Conservation (phyloP, 768 basidiomycete genomes). For the Leccinum boreale region DNA sequence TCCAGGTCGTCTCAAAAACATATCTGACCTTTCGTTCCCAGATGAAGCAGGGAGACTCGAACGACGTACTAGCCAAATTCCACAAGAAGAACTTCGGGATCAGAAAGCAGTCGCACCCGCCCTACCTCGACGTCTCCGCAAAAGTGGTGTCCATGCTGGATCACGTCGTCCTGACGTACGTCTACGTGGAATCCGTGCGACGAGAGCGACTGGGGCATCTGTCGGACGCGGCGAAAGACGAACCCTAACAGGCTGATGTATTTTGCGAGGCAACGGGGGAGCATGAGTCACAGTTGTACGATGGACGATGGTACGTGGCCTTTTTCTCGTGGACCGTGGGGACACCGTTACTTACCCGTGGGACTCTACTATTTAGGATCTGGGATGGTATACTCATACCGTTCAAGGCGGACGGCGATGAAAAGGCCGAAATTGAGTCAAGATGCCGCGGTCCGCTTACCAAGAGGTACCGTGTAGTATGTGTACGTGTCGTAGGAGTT, state of each 20-base stretch:
- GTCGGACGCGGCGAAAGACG: not conserved
- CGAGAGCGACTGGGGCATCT: constrained; percentile 20
- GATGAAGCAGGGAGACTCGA: constrained; percentile 20
- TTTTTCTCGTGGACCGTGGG: not conserved
- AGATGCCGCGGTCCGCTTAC: not conserved
- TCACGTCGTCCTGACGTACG: constrained; percentile 25
- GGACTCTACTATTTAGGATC: not conserved
- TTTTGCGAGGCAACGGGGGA: not conserved
- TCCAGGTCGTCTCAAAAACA: not conserved
- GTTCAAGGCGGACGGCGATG: not conserved
- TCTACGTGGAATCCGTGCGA: constrained; percentile 27
- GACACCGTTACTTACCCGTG: not conserved
- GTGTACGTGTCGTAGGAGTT: not conserved
- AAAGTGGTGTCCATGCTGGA: constrained; percentile 23
- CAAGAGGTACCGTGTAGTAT: not conserved
- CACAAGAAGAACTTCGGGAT: constrained; percentile 25
- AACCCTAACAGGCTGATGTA: not conserved
- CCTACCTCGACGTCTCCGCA: constrained; percentile 26
- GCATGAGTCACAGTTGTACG: not conserved
- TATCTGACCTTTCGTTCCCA: constrained; percentile 3
- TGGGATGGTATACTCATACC: not conserved
- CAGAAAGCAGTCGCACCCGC: constrained; percentile 19
- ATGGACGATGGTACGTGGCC: not conserved
- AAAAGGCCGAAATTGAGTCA: not conserved
- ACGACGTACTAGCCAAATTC: constrained; percentile 15